A percentile compares a stretch with the other conserved stretches of the same genome.
Evolutionary conservation across 2,329 filamentous ascomycete species (phyloP).

Genomic region (Hypoxylon sp.): DNA sequence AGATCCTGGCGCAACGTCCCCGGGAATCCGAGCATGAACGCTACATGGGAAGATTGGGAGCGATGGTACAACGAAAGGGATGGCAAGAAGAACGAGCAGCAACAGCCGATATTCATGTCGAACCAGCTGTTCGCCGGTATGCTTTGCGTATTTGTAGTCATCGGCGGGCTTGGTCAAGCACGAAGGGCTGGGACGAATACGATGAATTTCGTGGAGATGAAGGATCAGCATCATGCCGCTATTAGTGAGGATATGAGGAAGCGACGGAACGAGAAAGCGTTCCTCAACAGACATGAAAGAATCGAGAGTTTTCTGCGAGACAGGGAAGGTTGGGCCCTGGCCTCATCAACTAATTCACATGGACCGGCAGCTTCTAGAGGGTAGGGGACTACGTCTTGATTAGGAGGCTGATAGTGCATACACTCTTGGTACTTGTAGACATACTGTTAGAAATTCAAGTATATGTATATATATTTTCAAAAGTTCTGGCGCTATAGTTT

Average conservation of each 20-base stretch:
- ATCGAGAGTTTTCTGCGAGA: slow-evolving; percentile 84
- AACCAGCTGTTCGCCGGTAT: slow-evolving; percentile 84
- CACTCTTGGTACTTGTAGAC: neutral
- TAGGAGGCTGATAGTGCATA: neutral
- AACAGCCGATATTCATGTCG: slow-evolving; percentile 76
- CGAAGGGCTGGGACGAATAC: slow-evolving; percentile 76
- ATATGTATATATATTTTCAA: neutral
- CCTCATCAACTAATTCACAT: slow-evolving; percentile 27
- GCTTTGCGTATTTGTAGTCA: slow-evolving; percentile 76
- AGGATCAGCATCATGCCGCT: slow-evolving; percentile 75
- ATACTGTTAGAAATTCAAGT: neutral
- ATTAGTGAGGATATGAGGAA: slow-evolving; percentile 73
- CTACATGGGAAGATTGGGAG: slow-evolving; percentile 99
- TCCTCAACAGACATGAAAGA: slow-evolving; percentile 72
- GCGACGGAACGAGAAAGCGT: slow-evolving; percentile 67
- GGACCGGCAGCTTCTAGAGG: slow-evolving; percentile 17
- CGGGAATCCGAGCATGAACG: slow-evolving; percentile 75
- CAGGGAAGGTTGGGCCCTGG: slow-evolving; percentile 66
- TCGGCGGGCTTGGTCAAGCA: slow-evolving; percentile 81
- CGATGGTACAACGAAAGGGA: slow-evolving; percentile 75
- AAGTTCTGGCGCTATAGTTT: neutral
- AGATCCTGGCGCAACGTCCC: slow-evolving; percentile 65
- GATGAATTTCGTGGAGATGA: slow-evolving; percentile 74
- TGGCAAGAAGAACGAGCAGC: slow-evolving; percentile 61
- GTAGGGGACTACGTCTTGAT: slow-evolving; percentile 15